A percentile compares a stretch with the other conserved stretches of the same genome.
Evolutionary conservation across 2,329 filamentous ascomycete species (phyloP).

Genomic region (Pleurostoma richardsiae): DNA sequence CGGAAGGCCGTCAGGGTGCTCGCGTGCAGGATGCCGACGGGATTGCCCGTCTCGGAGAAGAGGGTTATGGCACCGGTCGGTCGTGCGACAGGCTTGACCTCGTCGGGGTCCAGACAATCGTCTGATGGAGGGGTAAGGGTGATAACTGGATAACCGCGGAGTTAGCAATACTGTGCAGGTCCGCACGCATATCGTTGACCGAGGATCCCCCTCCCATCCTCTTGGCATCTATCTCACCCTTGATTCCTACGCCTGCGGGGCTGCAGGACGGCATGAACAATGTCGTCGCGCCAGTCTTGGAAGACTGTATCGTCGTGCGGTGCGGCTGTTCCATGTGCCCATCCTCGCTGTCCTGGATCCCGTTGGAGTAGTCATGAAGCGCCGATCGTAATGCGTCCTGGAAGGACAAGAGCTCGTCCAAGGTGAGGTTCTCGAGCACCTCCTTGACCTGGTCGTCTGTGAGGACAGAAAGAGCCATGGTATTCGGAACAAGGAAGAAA

Average conservation of each 20-base stretch:
- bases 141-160: conserved; percentile 42
- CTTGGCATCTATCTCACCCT: conserved; percentile 37
- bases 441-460: conserved; percentile 50
- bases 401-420: conserved; percentile 48
- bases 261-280: conserved; percentile 72
- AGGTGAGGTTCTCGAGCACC: conserved; percentile 47
- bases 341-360: conserved; percentile 35
- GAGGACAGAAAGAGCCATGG: conserved; percentile 54
- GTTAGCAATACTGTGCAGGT: no score
- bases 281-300: conserved; percentile 50
- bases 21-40: conserved; percentile 67
- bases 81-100: conserved; percentile 28
- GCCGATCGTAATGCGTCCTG: conserved; percentile 42
- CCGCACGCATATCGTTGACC: background rate
- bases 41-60: conserved; percentile 55
- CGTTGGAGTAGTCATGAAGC: conserved; percentile 58
- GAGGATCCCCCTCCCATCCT: no score
- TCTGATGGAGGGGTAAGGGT: conserved; percentile 45
- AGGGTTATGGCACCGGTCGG: conserved; percentile 67
- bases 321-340: conserved; percentile 51
- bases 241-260: conserved; percentile 60
- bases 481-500: conserved; percentile 7
- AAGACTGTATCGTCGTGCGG: conserved; percentile 42
- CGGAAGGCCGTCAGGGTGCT: conserved; percentile 74
- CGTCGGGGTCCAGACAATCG: conserved; percentile 15